Conservation (phyloP, 176 grass and related monocot species). For the Raddia guianensis region DNA sequence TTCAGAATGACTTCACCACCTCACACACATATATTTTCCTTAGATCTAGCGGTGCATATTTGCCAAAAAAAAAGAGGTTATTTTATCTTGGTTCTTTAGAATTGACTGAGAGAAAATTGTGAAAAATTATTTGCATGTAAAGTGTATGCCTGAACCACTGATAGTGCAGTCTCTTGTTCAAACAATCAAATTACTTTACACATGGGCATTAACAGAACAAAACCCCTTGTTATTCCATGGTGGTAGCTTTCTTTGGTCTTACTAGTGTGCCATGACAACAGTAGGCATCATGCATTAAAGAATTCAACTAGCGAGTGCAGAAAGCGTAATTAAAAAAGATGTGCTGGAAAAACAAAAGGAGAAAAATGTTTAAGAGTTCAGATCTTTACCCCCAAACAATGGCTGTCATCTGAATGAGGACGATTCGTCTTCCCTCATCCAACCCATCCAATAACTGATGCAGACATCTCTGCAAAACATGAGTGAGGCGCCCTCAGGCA, state of each 20-base stretch:
- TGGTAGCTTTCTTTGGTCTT: too few species aligned
- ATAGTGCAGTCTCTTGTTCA: background rate
- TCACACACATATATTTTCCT: background rate
- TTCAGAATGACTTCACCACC: background rate
- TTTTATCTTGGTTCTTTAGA: too few species aligned
- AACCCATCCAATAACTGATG: background rate
- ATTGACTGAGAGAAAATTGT: background rate
- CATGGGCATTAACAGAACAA: too few species aligned
- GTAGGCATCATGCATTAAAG: background rate
- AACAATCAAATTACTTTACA: background rate
- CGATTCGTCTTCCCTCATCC: background rate
- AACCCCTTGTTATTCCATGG: too few species aligned
- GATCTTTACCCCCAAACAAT: constrained; percentile 18
- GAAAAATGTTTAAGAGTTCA: background rate
- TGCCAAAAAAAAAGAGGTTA: too few species aligned
- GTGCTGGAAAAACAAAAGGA: background rate
- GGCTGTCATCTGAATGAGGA: constrained; percentile 1
- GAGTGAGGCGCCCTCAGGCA: background rate
- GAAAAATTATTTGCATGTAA: background rate
- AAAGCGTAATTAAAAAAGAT: background rate
- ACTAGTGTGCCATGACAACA: background rate
- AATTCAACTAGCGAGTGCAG: background rate
- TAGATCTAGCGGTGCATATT: background rate
- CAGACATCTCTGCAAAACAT: constrained; percentile 1
- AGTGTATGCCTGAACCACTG: background rate